Conservation (phyloP, 129 eudicot genomes). For the Centaurea solstitialis region DNA sequence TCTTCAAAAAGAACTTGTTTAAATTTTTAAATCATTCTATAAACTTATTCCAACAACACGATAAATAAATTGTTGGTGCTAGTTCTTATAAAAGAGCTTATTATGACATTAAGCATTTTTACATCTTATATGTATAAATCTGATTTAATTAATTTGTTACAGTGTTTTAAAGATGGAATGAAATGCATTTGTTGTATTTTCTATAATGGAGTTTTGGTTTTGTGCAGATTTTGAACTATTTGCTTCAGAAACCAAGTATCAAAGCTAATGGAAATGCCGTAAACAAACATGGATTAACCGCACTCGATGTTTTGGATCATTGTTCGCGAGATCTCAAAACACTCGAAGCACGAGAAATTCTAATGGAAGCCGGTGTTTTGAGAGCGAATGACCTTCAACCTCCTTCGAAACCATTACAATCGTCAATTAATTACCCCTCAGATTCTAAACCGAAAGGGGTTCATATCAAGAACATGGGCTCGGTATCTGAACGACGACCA, state of each 20-base stretch:
- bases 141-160: too few relatives aligned
- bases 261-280: conserved; percentile 31
- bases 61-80: too few relatives aligned
- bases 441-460: background rate
- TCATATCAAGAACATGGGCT: conserved; percentile 25
- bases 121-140: too few relatives aligned
- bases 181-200: background rate
- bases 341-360: conserved; percentile 20
- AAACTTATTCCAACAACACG: too few relatives aligned
- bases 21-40: too few relatives aligned
- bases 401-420: background rate
- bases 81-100: too few relatives aligned
- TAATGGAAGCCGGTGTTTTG: conserved; percentile 17
- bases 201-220: background rate
- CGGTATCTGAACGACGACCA: conserved; percentile 12
- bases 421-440: background rate
- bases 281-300: conserved; percentile 18
- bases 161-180: background rate
- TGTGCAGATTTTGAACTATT: conserved; percentile 20
- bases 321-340: conserved; percentile 24
- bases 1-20: too few relatives aligned
- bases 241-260: conserved; percentile 19
- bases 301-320: conserved; percentile 28
- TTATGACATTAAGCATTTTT: too few relatives aligned
- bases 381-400: conserved; percentile 25